Conservation (phyloP, 2,329 filamentous ascomycete genomes). For the Exophiala calicioides region DNA sequence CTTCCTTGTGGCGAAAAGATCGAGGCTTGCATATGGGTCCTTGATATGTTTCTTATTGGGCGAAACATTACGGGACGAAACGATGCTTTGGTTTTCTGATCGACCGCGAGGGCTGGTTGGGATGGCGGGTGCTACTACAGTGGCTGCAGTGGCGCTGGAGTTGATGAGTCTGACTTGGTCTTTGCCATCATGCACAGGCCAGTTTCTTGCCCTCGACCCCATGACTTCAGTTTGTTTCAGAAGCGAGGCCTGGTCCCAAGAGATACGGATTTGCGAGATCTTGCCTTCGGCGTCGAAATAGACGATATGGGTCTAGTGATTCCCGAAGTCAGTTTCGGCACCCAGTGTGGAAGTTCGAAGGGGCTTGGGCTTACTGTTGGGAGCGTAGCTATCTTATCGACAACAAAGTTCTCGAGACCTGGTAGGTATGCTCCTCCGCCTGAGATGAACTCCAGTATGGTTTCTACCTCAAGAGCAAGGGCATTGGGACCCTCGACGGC, state of each 20-base stretch:
- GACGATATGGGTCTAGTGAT: conserved; percentile 77
- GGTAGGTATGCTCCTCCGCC: conserved; percentile 86
- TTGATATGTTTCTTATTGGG: conserved; percentile 45
- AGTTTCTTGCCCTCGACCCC: conserved; percentile 84
- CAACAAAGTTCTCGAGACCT: conserved; percentile 85
- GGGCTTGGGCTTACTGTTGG: conserved; percentile 78
- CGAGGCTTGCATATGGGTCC: conserved; percentile 45
- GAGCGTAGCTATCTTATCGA: conserved; percentile 76
- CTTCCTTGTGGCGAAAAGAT: conserved; percentile 24
- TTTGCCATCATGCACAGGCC: conserved; percentile 86
- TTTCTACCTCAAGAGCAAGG: conserved; percentile 77
- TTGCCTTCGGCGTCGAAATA: conserved; percentile 74
- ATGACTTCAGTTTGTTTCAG: conserved; percentile 94
- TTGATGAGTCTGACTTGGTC: conserved; percentile 80
- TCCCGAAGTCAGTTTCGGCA: conserved; percentile 9
- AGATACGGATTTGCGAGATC: conserved; percentile 83
- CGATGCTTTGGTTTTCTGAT: conserved; percentile 18
- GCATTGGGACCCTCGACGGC: conserved; percentile 70
- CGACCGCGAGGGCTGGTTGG: conserved; percentile 29
- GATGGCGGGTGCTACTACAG: conserved; percentile 26
- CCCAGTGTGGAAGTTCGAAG: not conserved
- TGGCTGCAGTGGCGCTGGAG: conserved; percentile 46
- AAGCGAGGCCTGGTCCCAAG: conserved; percentile 93
- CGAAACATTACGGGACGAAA: conserved; percentile 32
- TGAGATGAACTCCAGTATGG: conserved; percentile 75